Evolutionary conservation across 495 filamentous ascomycete species (phyloP).

Genomic region (Hypoxylon trugodes): DNA sequence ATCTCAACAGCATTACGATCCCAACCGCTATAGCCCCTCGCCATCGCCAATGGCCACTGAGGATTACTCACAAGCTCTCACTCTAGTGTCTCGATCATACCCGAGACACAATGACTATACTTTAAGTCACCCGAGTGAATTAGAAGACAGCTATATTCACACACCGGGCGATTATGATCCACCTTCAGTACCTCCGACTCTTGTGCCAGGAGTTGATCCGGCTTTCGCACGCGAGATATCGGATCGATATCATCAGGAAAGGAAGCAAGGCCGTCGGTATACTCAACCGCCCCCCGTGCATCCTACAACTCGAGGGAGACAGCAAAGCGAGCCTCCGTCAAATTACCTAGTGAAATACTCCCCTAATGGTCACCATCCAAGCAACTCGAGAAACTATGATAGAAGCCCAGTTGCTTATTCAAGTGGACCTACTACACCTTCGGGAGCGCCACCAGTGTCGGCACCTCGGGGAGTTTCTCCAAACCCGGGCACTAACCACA

Average conservation of each 20-base stretch:
- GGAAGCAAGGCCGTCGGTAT: conserved; percentile 52
- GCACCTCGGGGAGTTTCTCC: conserved; percentile 66
- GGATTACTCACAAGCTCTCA: conserved; percentile 45
- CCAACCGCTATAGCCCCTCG: conserved; percentile 29
- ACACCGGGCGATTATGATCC: conserved; percentile 46
- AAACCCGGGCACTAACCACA: conserved; percentile 59
- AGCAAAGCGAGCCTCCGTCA: conserved; percentile 49
- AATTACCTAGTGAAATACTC: conserved; percentile 49
- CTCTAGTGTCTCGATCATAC: conserved; percentile 36
- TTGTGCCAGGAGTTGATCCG: conserved; percentile 76
- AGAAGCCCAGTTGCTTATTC: conserved; percentile 50
- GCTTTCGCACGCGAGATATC: conserved; percentile 64
- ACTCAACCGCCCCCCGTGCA: conserved; percentile 48
- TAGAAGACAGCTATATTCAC: conserved; percentile 45
- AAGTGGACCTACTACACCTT: conserved; percentile 49
- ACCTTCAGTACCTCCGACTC: conserved; percentile 67
- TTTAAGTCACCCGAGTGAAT: conserved; percentile 43
- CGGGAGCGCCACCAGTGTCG: conserved; percentile 43
- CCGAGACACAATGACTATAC: conserved; percentile 32
- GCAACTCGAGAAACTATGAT: conserved; percentile 45
- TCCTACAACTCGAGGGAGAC: conserved; percentile 50
- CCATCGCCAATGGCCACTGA: conserved; percentile 30
- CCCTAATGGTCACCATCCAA: conserved; percentile 46
- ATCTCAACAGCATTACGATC: conserved; percentile 37
- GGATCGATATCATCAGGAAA: conserved; percentile 59